Percentiles rank a stretch among this genome's conserved stretches.
Evolutionary conservation across 139 green algal genomes (phyloP).

Genomic region (Closterium sp.): DNA sequence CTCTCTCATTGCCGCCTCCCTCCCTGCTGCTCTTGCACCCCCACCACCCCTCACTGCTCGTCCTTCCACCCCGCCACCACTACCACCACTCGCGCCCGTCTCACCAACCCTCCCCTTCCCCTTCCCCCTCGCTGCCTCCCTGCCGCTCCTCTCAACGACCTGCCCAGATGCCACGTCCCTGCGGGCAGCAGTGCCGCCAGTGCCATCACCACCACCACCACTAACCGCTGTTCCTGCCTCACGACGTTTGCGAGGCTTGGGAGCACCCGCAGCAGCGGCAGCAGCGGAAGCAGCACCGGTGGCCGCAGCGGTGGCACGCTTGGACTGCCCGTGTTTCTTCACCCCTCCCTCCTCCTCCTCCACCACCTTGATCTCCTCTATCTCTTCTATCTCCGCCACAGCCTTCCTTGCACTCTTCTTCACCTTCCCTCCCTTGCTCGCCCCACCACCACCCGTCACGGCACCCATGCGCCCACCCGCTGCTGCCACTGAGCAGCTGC

Average conservation of each 20-base stretch:
- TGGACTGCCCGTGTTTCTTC: background rate
- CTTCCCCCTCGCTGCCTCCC: background rate
- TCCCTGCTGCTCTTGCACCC: no score
- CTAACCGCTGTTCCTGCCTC: background rate
- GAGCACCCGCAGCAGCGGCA: background rate
- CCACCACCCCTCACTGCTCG: background rate
- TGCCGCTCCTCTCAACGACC: background rate
- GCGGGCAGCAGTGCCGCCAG: background rate
- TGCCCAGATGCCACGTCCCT: background rate
- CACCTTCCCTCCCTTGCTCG: background rate
- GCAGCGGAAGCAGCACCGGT: background rate
- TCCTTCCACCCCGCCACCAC: background rate
- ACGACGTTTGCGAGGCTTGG: background rate
- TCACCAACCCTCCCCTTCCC: background rate
- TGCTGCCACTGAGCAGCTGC: background rate
- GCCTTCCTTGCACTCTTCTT: background rate
- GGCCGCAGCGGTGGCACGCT: background rate
- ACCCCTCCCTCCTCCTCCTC: background rate
- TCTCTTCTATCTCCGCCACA: background rate
- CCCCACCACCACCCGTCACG: background rate
- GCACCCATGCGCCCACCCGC: background rate
- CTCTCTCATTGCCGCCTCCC: background rate
- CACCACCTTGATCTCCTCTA: background rate
- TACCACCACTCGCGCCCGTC: background rate
- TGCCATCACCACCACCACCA: background rate